Evolutionary conservation across 2,329 filamentous ascomycete genomes (phyloP).

Genomic region (Hypocreales sp.): DNA sequence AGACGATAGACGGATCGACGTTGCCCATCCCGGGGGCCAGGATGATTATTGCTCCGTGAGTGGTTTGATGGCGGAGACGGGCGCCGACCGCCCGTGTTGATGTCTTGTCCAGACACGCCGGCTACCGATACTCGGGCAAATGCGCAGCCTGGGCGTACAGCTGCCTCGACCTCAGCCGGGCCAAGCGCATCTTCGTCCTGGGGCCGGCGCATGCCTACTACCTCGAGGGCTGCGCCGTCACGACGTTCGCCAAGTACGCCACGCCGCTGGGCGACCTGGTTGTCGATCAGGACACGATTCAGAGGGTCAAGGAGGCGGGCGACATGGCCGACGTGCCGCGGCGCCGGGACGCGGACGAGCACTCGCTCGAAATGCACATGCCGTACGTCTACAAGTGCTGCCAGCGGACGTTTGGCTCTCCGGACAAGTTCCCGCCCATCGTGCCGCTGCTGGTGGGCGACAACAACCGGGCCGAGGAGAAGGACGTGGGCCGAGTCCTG

Average conservation of each 20-base stretch:
- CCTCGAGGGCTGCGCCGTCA: conserved; percentile 61
- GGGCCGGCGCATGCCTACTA: conserved; percentile 86
- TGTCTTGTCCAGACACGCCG: conserved; percentile 84
- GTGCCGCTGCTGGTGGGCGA: conserved; percentile 78
- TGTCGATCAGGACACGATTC: conserved; percentile 44
- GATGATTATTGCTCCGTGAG: conserved; percentile 86
- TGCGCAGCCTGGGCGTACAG: conserved; percentile 95
- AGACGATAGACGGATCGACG: conserved; percentile 36
- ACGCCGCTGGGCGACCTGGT: conserved; percentile 60
- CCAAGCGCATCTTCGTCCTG: conserved; percentile 80
- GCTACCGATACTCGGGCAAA: conserved; percentile 80
- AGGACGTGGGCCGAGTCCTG: conserved; percentile 51
- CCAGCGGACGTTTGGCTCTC: conserved; percentile 29
- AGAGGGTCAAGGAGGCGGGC: conserved; percentile 25
- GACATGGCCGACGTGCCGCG: conserved; percentile 40
- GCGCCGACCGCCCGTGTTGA: background rate
- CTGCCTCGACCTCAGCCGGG: conserved; percentile 63
- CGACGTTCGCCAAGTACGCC: conserved; percentile 52
- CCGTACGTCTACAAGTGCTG: conserved; percentile 80
- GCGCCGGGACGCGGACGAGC: conserved; percentile 61
- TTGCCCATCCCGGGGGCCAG: conserved; percentile 62
- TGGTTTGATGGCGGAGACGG: conserved; percentile 4
- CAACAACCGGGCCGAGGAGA: conserved; percentile 49
- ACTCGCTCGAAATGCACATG: conserved; percentile 93
- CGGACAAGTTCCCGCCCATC: conserved; percentile 51